Conservation (phyloP, 2,329 filamentous ascomycete genomes). For the Dactylellina cionopaga region DNA sequence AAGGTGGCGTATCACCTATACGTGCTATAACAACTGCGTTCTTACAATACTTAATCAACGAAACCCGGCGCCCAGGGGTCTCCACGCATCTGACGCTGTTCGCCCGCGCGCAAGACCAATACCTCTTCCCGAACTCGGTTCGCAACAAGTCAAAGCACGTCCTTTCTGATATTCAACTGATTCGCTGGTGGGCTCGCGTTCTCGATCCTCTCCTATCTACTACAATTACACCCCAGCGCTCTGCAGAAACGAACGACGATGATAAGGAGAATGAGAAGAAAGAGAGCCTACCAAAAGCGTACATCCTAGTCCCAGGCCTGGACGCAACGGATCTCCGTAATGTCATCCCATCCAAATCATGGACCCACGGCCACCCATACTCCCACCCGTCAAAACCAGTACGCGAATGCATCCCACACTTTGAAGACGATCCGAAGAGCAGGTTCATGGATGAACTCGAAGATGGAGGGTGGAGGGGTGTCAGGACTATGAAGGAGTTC, state of each 20-base stretch:
- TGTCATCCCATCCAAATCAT: constrained; percentile 74
- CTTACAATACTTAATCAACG: constrained; percentile 77
- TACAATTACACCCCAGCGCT: constrained; percentile 65
- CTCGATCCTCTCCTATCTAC: constrained; percentile 72
- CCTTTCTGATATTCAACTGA: constrained; percentile 85
- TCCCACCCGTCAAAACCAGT: constrained; percentile 59
- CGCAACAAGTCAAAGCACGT: constrained; percentile 89
- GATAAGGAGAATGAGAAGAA: constrained; percentile 65
- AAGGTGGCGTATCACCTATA: constrained; percentile 70
- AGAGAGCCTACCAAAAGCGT: constrained; percentile 64
- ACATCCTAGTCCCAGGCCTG: constrained; percentile 86
- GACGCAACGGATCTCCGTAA: constrained; percentile 82
- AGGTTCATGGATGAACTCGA: constrained; percentile 89
- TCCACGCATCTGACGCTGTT: constrained; percentile 83
- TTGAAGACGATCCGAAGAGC: constrained; percentile 94
- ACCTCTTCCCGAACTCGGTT: constrained; percentile 91
- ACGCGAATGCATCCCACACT: constrained; percentile 77
- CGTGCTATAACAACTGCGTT: constrained; percentile 79
- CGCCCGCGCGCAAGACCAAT: constrained; percentile 89
- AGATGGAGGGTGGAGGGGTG: constrained; percentile 80
- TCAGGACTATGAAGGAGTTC: constrained; percentile 86
- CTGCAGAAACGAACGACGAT: constrained; percentile 14
- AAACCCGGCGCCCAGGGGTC: constrained; percentile 71
- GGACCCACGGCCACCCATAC: constrained; percentile 78
- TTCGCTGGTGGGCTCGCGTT: constrained; percentile 95